A percentile compares a stretch with the other conserved stretches of the same genome.
phyloP scores from a whole-genome alignment of 371 early-diverging fungal genomes.

The Batkoa obscura region DNA sequence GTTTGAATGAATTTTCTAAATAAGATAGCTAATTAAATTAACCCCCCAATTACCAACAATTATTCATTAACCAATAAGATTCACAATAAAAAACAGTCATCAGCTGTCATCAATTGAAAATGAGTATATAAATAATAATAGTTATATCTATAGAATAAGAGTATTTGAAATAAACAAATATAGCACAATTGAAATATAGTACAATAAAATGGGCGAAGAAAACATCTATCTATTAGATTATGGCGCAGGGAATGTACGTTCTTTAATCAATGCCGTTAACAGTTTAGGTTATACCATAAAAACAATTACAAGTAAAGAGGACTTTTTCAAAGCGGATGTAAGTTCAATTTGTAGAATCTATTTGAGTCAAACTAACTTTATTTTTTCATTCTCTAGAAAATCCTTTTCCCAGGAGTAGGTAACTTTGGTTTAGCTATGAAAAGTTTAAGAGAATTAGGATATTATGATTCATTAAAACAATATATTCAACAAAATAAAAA shows the following conservation, averaged over 20 bases:
- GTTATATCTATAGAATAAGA: no score
- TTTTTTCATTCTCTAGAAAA: slow-evolving; percentile 34
- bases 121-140: no score
- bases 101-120: no score
- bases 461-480: slow-evolving; percentile 52
- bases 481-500: slow-evolving; percentile 73
- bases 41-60: no score
- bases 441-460: slow-evolving; percentile 50
- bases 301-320: slow-evolving; percentile 38
- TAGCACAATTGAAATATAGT: no score
- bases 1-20: no score
- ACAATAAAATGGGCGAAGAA: no score
- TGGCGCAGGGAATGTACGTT: slow-evolving; percentile 96
- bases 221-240: slow-evolving; percentile 79
- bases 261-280: slow-evolving; percentile 82
- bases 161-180: no score
- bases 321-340: slow-evolving; percentile 74
- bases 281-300: slow-evolving; percentile 77
- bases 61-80: no score
- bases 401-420: slow-evolving; percentile 96
- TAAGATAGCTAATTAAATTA: no score
- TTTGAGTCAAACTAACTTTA: neutral
- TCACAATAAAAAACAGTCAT: no score
- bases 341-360: slow-evolving; percentile 49
- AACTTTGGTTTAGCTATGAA: slow-evolving; percentile 86